phyloP scores from a whole-genome alignment of 805 yeast species.

The Teunomyces panamensis region DNA sequence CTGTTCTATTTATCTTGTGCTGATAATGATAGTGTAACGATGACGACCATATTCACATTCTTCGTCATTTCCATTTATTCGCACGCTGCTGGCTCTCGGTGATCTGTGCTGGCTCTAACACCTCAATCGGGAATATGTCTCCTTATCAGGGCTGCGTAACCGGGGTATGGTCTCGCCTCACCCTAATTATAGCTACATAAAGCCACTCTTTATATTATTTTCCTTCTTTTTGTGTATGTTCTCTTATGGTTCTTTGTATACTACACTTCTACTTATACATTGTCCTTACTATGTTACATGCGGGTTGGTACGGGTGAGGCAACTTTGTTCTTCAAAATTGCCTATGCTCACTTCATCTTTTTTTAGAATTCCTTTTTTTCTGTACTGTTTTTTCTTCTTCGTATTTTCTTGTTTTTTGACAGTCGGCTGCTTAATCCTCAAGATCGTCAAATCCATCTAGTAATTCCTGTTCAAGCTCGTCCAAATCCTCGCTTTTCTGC shows the following conservation, averaged over 20 bases:
- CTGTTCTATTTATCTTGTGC: not conserved
- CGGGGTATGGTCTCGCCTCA: not conserved
- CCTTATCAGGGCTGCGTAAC: not conserved
- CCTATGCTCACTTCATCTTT: not conserved
- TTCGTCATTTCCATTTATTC: not conserved
- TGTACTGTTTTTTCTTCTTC: not conserved
- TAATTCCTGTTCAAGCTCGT: slow-evolving; percentile 49
- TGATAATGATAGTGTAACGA: not conserved
- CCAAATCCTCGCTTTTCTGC: slow-evolving; percentile 22
- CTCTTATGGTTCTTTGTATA: not conserved
- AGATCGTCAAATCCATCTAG: slow-evolving; percentile 53
- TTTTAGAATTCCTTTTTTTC: not conserved
- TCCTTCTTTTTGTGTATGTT: not conserved
- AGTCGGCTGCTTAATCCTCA: slow-evolving; percentile 20
- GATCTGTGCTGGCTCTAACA: not conserved
- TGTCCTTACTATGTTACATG: not conserved
- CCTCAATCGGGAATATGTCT: not conserved
- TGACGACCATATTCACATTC: not conserved
- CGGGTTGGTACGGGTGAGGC: not conserved
- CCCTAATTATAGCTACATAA: too few species aligned
- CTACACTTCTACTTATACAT: not conserved
- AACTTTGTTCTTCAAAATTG: not conserved
- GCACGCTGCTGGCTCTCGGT: not conserved
- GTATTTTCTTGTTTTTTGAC: not conserved
- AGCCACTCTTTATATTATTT: not conserved